Conservation (phyloP, 331 rosid species). For the Spiraea crenata region DNA sequence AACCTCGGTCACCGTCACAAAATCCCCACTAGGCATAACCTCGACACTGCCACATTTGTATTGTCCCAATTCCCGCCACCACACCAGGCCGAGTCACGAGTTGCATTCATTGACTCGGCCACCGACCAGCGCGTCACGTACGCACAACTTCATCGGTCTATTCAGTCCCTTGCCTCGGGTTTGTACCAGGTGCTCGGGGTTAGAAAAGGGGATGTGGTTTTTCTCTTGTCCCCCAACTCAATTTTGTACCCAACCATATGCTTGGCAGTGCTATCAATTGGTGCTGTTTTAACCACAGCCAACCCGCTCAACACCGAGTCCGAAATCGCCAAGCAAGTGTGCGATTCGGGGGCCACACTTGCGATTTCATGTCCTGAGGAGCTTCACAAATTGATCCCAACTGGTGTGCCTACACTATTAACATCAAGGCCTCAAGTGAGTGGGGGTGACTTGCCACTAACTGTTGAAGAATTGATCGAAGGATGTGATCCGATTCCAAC, state of each 20-base stretch:
- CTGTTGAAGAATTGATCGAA: slow-evolving; percentile 68
- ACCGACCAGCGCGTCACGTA: slow-evolving; percentile 49
- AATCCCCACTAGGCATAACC: slow-evolving; percentile 48
- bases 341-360: slow-evolving; percentile 62
- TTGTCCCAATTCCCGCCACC: slow-evolving; percentile 65
- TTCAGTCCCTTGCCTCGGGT: slow-evolving; percentile 61
- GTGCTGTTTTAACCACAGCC: slow-evolving; percentile 73
- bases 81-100: slow-evolving; percentile 46
- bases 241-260: slow-evolving; percentile 61
- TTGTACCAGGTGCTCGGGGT: slow-evolving; percentile 63
- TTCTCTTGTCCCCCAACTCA: slow-evolving; percentile 68
- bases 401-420: slow-evolving; percentile 60
- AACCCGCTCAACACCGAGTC: slow-evolving; percentile 69
- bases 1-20: slow-evolving; percentile 32
- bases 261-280: slow-evolving; percentile 66
- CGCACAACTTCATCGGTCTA: slow-evolving; percentile 51
- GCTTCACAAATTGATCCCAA: slow-evolving; percentile 53
- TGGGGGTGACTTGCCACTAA: slow-evolving; percentile 16
- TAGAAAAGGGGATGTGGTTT: slow-evolving; percentile 71
- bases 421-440: slow-evolving; percentile 33
- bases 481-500: slow-evolving; percentile 48
- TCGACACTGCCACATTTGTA: slow-evolving; percentile 57
- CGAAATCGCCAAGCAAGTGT: slow-evolving; percentile 71
- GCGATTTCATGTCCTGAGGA: slow-evolving; percentile 72
- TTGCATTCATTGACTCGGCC: slow-evolving; percentile 59